These are phyloP conservation scores for Phytophthora ohioensis DNA, from an alignment of 352 stramenopile species.

Conservation along the genomic window DNA sequence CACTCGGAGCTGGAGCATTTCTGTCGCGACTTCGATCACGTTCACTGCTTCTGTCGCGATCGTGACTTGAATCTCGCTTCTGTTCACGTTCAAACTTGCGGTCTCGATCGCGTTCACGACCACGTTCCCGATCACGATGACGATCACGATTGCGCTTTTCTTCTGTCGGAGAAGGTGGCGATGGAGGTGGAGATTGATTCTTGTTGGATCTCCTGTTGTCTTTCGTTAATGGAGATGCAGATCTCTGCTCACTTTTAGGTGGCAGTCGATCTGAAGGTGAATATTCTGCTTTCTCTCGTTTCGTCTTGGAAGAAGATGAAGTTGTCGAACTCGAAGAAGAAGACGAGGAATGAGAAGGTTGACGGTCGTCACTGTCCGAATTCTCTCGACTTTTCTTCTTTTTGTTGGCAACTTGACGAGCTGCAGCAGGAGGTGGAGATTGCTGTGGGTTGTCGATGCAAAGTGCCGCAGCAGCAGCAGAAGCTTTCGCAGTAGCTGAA, in stretches of 20 bases:
- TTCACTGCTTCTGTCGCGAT: constrained; percentile 34
- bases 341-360: constrained; percentile 20
- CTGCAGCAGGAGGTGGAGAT: constrained; percentile 1
- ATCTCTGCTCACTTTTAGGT: constrained; percentile 34
- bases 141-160: constrained; percentile 29
- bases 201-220: constrained; percentile 21
- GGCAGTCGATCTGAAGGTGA: constrained; percentile 7
- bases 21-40: constrained; percentile 39
- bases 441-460: constrained; percentile 9
- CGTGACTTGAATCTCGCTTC: constrained; percentile 36
- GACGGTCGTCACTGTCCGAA: constrained; percentile 22
- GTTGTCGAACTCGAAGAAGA: constrained; percentile 38
- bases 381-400: constrained; percentile 42
- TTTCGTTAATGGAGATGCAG: constrained; percentile 30
- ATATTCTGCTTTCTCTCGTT: constrained; percentile 24
- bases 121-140: constrained; percentile 28
- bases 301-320: constrained; percentile 27
- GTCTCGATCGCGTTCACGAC: constrained; percentile 28
- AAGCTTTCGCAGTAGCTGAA: constrained; percentile 19
- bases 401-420: constrained; percentile 24
- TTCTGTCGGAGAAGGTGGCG: constrained; percentile 11
- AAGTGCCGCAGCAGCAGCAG: constrained; percentile 5
- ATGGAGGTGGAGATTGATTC: constrained; percentile 15
- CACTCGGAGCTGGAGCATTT: constrained; percentile 29
- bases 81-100: constrained; percentile 39